Percentiles rank a stretch among this genome's conserved stretches.
Evolutionary conservation across 2,329 filamentous ascomycete genomes (phyloP).

Genomic region (Triangularia setosa): DNA sequence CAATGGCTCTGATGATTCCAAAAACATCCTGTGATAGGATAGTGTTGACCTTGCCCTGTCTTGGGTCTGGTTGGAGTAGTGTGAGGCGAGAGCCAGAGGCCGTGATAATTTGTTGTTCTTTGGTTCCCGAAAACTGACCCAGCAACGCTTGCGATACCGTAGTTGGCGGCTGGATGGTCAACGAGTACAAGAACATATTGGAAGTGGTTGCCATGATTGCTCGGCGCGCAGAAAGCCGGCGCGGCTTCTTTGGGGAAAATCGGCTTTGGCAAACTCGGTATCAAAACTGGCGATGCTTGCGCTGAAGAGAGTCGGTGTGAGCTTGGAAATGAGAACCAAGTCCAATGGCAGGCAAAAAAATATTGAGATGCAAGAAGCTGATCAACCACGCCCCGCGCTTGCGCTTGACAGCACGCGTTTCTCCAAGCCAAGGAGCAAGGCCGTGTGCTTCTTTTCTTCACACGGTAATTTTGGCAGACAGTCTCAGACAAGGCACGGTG

Average conservation of each 20-base stretch:
- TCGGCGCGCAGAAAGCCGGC: slow-evolving; percentile 48
- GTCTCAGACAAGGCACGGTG: neutral
- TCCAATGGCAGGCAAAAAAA: slow-evolving; percentile 1
- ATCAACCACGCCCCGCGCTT: slow-evolving; percentile 2
- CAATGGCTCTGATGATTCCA: slow-evolving; percentile 86
- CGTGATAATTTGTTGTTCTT: slow-evolving; percentile 95
- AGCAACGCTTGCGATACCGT: slow-evolving; percentile 86
- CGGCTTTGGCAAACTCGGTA: slow-evolving; percentile 13
- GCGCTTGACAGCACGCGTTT: neutral
- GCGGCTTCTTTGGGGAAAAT: slow-evolving; percentile 33
- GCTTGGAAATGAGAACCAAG: slow-evolving; percentile 1
- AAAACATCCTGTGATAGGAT: slow-evolving; percentile 91
- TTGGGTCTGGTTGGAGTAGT: slow-evolving; percentile 79
- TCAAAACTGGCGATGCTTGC: slow-evolving; percentile 9
- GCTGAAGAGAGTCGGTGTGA: slow-evolving; percentile 13
- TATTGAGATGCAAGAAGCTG: slow-evolving; percentile 1
- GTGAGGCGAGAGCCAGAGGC: slow-evolving; percentile 87
- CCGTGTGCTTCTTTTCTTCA: neutral
- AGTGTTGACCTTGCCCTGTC: slow-evolving; percentile 80
- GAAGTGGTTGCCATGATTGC: slow-evolving; percentile 89
- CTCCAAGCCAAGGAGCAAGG: neutral
- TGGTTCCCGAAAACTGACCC: slow-evolving; percentile 92
- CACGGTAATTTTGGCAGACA: neutral
- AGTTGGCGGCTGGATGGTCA: slow-evolving; percentile 91
- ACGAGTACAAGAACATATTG: slow-evolving; percentile 96